Evolutionary conservation across 352 stramenopile species (phyloP), one percentile per base, ranked within the genome.

Genomic region (Phytophthora pluvialis): DNA sequence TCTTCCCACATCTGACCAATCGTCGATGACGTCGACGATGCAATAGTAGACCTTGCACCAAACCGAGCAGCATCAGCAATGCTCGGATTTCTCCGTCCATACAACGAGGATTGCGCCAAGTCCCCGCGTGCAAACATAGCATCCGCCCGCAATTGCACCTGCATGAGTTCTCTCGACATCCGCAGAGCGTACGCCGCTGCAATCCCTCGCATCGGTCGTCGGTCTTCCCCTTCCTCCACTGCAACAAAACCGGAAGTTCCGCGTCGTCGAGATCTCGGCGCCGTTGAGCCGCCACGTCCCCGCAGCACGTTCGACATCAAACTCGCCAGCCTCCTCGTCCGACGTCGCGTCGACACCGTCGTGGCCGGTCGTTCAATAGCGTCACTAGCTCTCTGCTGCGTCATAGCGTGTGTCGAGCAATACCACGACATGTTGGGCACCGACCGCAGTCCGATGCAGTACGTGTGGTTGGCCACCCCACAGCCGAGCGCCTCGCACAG

Each of bases 81-180:
- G 60, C 6, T 31, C 29, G 28, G 35, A 49, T 35, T 16, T 58
- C 49, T 48, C 16, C 29, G 58, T 62, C 60, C 71, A 73, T 86
- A 80, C n/a, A 89, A 50, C 9, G 75, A 60, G 0, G 80, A 65
- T 29, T 77, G 53, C 0, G 71, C 75, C 28, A 90, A 74, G 43
- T 92, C 83, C 4, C 83, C 83, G 32, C 85, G 72, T 1, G 72
- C 85, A 53, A 89, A 93, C 84, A 93, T 93, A 3, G 81, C 67
- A 45, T 93, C 82, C 1, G 85, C 83, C 33, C 85, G 70, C 12
- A 76, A 63, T 42, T 94, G 78, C 32, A 94, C 84, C 33, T 85
- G 75, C 69, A 91, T 81, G 0, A 94, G 70, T 59, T 94, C 85
- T 45, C 81, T 61, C 8, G 85, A 94, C 85, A 94, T 94, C 10